Conservation (phyloP, 2,329 filamentous ascomycete genomes). For the Colletotrichum musae region DNA sequence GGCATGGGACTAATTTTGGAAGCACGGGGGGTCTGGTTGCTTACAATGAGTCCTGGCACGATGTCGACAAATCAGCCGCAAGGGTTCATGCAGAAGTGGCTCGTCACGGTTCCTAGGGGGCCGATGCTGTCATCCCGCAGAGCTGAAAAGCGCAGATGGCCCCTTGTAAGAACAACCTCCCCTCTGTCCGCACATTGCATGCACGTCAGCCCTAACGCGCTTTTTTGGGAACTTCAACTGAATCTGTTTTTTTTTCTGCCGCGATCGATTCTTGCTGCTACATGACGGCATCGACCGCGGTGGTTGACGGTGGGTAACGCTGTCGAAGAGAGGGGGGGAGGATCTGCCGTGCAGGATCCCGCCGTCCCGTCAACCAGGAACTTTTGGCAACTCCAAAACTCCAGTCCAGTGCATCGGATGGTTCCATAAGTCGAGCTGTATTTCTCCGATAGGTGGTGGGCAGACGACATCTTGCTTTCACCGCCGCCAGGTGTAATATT, state of each 20-base stretch:
- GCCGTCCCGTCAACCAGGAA: not conserved
- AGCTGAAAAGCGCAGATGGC: conserved; percentile 42
- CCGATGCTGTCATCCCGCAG: conserved; percentile 39
- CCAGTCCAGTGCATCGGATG: not conserved
- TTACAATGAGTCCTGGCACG: not conserved
- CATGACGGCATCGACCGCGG: conserved; percentile 62
- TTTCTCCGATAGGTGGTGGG: not conserved
- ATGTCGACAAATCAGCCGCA: conserved; percentile 41
- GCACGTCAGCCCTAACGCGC: not conserved
- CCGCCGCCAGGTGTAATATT: no score
- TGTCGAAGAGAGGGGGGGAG: not conserved
- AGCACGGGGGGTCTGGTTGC: not conserved
- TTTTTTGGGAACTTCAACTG: conserved; percentile 46
- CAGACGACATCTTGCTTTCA: no score
- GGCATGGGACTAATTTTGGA: not conserved
- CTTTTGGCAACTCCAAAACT: no score
- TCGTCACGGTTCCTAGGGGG: conserved; percentile 41
- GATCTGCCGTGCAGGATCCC: not conserved
- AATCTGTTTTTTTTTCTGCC: conserved; percentile 58
- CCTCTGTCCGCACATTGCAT: not conserved
- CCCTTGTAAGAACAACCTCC: no score
- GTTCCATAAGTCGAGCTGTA: not conserved
- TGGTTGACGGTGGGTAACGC: conserved; percentile 64
- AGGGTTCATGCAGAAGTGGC: conserved; percentile 41
- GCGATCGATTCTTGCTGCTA: conserved; percentile 63